A percentile compares a stretch with the other conserved stretches of the same genome.
These are phyloP conservation scores for Aspergillus pseudotamarii DNA, from an alignment of 2,329 filamentous ascomycete species.

Conservation along the genomic window DNA sequence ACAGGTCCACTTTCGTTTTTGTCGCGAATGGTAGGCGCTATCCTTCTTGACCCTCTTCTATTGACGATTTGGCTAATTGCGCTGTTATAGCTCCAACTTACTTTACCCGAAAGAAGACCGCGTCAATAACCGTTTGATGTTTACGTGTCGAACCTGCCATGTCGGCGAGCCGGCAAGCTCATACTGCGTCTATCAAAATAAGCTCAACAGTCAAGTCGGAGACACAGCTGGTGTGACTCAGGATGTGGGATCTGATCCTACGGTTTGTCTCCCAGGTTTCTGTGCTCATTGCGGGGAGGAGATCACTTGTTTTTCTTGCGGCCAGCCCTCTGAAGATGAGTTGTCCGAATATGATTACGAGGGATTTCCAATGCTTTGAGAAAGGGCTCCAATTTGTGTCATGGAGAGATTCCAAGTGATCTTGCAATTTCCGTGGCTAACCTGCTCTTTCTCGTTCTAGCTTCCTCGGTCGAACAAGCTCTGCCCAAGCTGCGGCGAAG, in stretches of 20 bases:
- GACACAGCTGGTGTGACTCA: conserved; percentile 97
- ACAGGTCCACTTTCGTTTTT: conserved; percentile 96
- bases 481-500: conserved; percentile 82
- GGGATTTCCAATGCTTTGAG: conserved; percentile 15
- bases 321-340: conserved; percentile 34
- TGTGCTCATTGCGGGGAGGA: conserved; percentile 63
- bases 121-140: conserved; percentile 80
- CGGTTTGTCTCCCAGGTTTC: conserved; percentile 74
- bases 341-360: conserved; percentile 21
- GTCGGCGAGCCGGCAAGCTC: conserved; percentile 85
- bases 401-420: conserved; percentile 13
- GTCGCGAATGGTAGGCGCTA: conserved; percentile 78
- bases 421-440: conserved; percentile 36
- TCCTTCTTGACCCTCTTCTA: neutral
- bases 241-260: conserved; percentile 96
- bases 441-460: conserved; percentile 50
- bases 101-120: conserved; percentile 96
- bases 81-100: conserved; percentile 76
- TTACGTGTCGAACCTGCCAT: conserved; percentile 93
- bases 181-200: conserved; percentile 93
- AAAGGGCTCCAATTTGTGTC: conserved; percentile 7
- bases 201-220: conserved; percentile 85
- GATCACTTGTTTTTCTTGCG: conserved; percentile 58
- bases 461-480: conserved; percentile 85
- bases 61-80: conserved; percentile 24